Evolutionary conservation across 495 filamentous ascomycete species (phyloP), one percentile per base, ranked within the genome.

Genomic region (Neurospora sp.): DNA sequence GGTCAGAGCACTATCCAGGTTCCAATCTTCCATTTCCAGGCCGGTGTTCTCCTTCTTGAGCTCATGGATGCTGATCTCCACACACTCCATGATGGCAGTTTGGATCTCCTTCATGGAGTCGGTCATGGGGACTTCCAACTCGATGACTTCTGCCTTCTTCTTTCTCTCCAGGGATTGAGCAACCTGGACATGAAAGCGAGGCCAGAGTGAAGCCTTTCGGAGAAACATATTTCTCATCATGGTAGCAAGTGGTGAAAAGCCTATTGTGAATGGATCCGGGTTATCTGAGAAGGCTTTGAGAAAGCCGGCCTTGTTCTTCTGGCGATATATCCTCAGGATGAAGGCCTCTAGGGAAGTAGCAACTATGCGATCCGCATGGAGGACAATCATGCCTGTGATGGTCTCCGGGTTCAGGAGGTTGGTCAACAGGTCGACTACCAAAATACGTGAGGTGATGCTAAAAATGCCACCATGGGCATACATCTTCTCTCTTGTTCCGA

Each of bases 11-110:
- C 93, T 97, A 79, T 99, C 96, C 22, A 97, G 84, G 71, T 93
- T 98, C 96, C 96, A 99, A 75, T 98, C 94, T 73, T 95, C 95
- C 91, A 98, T 92, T 74, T 99, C 96, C 7, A 99, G 82, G 0
- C 94, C 94, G 0, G 90, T 86, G 77, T 97, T 98, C 9, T 89
- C 85, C 79, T 97, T 98, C 78, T 93, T 94, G 18, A 99, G 84
- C 78, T 99, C 96, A 38, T 90, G 87, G 75, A 99, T 94, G 74
- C 93, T 96, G 68, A 94, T 89, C 79, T 98, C 96, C 16, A 99
- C 95, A 80, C 96, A 98, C 79, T 98, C 96, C 79, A 99, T 89
- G 68, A 98, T 91, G 4, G 96, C 94, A 74, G 91, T 94, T 75
- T 99, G 96, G 39, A 98, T 97, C 40, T 94, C 89, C 70, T 86